Base-by-base conservation (phyloP, 176 grass and related monocot species). In the Poa annua region DNA sequence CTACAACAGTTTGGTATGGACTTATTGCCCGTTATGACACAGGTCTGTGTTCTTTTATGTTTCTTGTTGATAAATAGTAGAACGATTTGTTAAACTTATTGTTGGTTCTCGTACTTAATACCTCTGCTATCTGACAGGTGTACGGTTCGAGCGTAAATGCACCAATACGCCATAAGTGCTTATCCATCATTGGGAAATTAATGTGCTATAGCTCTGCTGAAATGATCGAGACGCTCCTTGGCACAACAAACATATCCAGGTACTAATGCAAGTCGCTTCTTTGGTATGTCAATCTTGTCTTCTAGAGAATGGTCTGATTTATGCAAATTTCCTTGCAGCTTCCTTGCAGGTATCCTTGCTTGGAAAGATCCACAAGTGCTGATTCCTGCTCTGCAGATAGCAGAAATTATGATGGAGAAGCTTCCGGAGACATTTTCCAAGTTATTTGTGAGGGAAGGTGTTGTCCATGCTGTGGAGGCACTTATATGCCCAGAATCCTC, bases 141-240 rank as follows among this genome's bases (percentile, higher is more conserved):
- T 97, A 97, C 20, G 88, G 90, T 32, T 97, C 95, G 39, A 97
- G 95, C 80, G 82, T 97, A 77, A 97, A 92, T 84, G 88, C 86
- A 51, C 90, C 90, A 26, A 89, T 94, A 76, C 95, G 95, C 50
- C 88, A 97, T 36, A 97, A 92, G 71, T 97, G 92, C 63, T 86
- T 97, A 54, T 92, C 95, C 3, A 89, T 97, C 61, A 94, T 97
- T 21, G 95, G 88, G 5, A 97, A 97, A 66, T 81, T 97, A 88
- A 97, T 97, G 95, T 88, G 92, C 82, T 97, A 91, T 77, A 94
- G 95, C 66, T 92, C 95, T 8, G 88, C 95, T 78, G 95, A 94
- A 74, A 92, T 91, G 87, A 97, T 97, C 60, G 90, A 91, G 71
- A 85, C 65, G 25, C 88, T 97, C 33, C 88, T 97, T 81, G 68